Evolutionary conservation across 2,329 filamentous ascomycete genomes (phyloP).

Genomic region (Fusarium sp.): DNA sequence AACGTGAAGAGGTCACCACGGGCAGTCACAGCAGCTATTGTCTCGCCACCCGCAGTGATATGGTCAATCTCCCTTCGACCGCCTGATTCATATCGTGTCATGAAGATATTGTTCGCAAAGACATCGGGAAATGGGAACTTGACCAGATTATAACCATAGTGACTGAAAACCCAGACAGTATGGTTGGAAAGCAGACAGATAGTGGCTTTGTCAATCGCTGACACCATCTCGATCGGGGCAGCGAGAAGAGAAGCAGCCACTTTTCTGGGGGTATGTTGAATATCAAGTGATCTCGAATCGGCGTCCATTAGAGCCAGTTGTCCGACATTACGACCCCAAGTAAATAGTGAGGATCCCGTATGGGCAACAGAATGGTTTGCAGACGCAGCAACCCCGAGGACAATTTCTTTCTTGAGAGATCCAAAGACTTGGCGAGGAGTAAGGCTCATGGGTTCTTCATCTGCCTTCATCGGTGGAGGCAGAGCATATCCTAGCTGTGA

Average conservation of each 20-base stretch:
- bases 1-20: conserved; percentile 91
- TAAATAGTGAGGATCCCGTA: conserved; percentile 84
- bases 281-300: conserved; percentile 88
- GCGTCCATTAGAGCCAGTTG: conserved; percentile 95
- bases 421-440: conserved; percentile 92
- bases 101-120: conserved; percentile 76
- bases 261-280: conserved; percentile 84
- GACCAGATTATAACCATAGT: conserved; percentile 94
- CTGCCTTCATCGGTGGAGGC: conserved; percentile 72
- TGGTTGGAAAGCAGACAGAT: conserved; percentile 86
- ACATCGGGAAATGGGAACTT: conserved; percentile 80
- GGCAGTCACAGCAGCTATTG: conserved; percentile 86
- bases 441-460: conserved; percentile 86
- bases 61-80: conserved; percentile 77
- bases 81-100: conserved; percentile 69
- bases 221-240: conserved; percentile 79
- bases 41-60: conserved; percentile 88
- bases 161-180: conserved; percentile 93
- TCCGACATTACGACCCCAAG: conserved; percentile 94
- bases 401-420: conserved; percentile 84
- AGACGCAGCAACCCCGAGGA: conserved; percentile 88
- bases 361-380: conserved; percentile 91
- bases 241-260: conserved; percentile 83
- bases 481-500: conserved; percentile 89
- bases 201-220: conserved; percentile 91